Conservation (phyloP, 2,329 filamentous ascomycete genomes). For the Annulohypoxylon truncatum region DNA sequence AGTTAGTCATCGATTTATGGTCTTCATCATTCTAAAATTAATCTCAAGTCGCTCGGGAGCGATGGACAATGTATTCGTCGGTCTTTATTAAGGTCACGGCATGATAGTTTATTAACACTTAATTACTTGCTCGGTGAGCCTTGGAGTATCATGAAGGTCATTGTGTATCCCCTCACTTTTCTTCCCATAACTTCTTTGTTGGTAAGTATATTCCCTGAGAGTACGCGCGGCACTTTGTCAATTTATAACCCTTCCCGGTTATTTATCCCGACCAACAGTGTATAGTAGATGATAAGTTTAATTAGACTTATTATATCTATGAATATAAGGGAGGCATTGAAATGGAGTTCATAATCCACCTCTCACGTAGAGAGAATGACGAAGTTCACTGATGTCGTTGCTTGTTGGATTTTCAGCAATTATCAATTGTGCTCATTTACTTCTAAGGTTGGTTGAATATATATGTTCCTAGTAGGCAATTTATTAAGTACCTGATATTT, state of each 20-base stretch:
- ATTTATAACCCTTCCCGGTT: not conserved
- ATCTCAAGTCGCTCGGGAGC: not conserved
- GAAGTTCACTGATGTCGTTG: no score
- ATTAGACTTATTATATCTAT: no score
- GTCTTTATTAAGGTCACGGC: not conserved
- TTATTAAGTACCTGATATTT: no score
- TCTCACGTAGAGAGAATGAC: no score
- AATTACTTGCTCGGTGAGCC: not conserved
- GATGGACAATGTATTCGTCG: not conserved
- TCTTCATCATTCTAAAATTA: no score
- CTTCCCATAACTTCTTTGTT: constrained; percentile 2
- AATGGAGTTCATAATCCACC: no score
- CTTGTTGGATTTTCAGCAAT: no score
- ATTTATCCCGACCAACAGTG: not conserved
- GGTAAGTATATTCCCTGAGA: not conserved
- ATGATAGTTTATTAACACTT: not conserved
- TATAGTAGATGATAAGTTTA: not conserved
- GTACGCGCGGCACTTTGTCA: constrained; percentile 17
- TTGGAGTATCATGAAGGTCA: not conserved
- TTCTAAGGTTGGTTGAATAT: no score
- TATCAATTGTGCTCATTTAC: no score
- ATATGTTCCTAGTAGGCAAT: no score
- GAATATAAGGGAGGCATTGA: no score
- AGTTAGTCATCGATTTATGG: no score
- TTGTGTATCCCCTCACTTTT: not conserved